These are phyloP conservation scores for Papiliotrema terrestris DNA, from an alignment of 1,284 basidiomycete genomes.

Conservation along the genomic window DNA sequence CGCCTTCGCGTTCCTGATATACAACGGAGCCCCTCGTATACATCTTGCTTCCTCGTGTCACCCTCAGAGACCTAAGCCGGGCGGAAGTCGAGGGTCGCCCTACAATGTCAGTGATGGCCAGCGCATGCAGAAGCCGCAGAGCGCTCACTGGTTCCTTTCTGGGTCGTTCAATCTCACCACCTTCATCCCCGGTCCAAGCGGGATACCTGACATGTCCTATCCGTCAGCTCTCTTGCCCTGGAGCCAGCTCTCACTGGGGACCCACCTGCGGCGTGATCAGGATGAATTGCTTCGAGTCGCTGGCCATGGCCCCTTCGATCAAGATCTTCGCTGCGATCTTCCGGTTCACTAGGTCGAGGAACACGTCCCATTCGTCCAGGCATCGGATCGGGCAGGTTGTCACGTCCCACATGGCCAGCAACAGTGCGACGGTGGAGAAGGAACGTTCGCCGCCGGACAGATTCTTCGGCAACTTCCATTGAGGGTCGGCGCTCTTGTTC, in stretches of 20 bases:
- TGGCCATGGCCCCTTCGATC: constrained; percentile 80
- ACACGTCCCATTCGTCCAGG: constrained; percentile 86
- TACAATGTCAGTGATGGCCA: not conserved
- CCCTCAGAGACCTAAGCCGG: not conserved
- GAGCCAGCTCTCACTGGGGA: not conserved
- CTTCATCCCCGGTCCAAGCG: constrained; percentile 27
- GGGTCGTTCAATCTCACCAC: constrained; percentile 43
- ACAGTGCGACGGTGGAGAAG: constrained; percentile 90
- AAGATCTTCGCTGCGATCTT: constrained; percentile 52
- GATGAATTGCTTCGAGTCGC: constrained; percentile 82
- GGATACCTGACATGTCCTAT: constrained; percentile 44
- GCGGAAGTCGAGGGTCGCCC: constrained; percentile 2
- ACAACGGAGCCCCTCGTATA: too few species aligned
- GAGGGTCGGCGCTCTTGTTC: not conserved
- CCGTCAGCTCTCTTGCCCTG: not conserved
- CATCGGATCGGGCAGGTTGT: constrained; percentile 92
- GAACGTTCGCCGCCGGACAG: constrained; percentile 91
- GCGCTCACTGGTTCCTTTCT: constrained; percentile 33
- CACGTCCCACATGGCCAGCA: constrained; percentile 92
- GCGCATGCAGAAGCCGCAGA: not conserved
- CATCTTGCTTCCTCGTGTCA: not conserved
- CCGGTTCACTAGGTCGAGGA: constrained; percentile 92
- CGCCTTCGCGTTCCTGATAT: too few species aligned
- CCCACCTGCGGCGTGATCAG: constrained; percentile 72
- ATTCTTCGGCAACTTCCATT: constrained; percentile 59